These are phyloP conservation scores for Amanita jacksonii DNA, from an alignment of 768 basidiomycete species.

Conservation along the genomic window DNA sequence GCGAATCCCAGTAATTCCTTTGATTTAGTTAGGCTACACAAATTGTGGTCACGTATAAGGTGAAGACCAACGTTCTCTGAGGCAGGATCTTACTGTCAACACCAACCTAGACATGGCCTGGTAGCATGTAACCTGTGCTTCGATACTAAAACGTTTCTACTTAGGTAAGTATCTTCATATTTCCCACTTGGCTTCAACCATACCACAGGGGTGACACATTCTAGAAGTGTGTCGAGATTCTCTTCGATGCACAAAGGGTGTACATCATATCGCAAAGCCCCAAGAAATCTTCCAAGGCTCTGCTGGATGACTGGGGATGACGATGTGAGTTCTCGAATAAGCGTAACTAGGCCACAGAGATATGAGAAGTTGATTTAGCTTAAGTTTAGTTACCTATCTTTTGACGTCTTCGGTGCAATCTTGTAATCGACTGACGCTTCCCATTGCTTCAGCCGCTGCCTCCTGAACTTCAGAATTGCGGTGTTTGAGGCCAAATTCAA, in stretches of 20 bases:
- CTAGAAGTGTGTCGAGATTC: constrained; percentile 49
- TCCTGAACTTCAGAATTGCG: constrained; percentile 58
- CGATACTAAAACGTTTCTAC: constrained; percentile 20
- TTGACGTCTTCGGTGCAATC: constrained; percentile 55
- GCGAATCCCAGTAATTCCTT: constrained; percentile 39
- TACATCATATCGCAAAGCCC: constrained; percentile 57
- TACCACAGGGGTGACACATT: constrained; percentile 48
- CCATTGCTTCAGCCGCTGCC: constrained; percentile 63
- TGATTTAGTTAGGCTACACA: neutral
- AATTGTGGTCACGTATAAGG: neutral
- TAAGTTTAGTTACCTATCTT: constrained; percentile 52
- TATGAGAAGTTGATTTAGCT: constrained; percentile 7
- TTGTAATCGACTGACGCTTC: constrained; percentile 54
- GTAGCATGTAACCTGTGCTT: constrained; percentile 32
- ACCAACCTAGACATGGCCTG: constrained; percentile 41
- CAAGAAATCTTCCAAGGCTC: constrained; percentile 61
- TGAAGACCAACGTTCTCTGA: constrained; percentile 34
- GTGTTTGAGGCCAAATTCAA: constrained; percentile 69
- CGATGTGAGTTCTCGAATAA: constrained; percentile 51
- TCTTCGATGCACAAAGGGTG: constrained; percentile 40
- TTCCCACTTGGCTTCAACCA: no score
- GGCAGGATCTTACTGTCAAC: constrained; percentile 29
- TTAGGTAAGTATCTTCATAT: no score
- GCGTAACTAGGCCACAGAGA: constrained; percentile 27
- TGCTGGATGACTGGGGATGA: constrained; percentile 54